Evolutionary conservation across 257 asterid species (phyloP), one percentile per base, ranked within the genome.

Genomic region (Avicennia marina): DNA sequence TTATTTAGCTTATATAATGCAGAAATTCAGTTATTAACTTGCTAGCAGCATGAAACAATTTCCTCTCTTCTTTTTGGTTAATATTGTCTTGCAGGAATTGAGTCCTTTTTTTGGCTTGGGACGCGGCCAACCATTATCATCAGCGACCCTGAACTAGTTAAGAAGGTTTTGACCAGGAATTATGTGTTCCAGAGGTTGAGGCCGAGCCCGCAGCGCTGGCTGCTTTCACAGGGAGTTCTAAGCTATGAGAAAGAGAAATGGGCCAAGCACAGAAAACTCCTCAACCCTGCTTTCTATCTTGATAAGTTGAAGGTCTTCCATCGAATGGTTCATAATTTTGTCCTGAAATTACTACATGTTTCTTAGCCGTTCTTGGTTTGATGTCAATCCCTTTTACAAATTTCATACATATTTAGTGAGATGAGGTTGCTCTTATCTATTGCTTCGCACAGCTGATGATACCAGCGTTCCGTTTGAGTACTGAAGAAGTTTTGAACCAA

Each of bases 81-180:
- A n/a, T n/a, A n/a, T n/a, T n/a, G n/a, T n/a, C n/a, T 41, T 53
- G 57, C 66, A 67, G 79, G 79, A 17, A 55, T 44, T 20, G 62
- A 60, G 0, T 64, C 66, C 4, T 74, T 64, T 58, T 15, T 65
- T 32, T 74, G 76, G 75, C 32, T 47, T 40, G 80, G 80, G 19
- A 40, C 68, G 16, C 24, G 5, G 17, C 72, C 72, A 27, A 15
- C 57, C 7, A 62, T 68, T 24, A 32, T 52, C 12, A 10, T 73
- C 29, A 68, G 68, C 10, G 75, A 73, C 32, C 72, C 75, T 12
- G 72, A 47, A 39, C 66, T 64, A 11, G 48, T 68, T 6, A 69
- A 55, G 46, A 72, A 73, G 39, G 72, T 73, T 21, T 13, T 73
- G 68, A 53, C 31, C 1, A 73, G 68, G 53, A 44, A 21, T 56